Evolutionary conservation across 1,139 yeast species (phyloP).

Genomic region (Wickerhamomyces sp.): DNA sequence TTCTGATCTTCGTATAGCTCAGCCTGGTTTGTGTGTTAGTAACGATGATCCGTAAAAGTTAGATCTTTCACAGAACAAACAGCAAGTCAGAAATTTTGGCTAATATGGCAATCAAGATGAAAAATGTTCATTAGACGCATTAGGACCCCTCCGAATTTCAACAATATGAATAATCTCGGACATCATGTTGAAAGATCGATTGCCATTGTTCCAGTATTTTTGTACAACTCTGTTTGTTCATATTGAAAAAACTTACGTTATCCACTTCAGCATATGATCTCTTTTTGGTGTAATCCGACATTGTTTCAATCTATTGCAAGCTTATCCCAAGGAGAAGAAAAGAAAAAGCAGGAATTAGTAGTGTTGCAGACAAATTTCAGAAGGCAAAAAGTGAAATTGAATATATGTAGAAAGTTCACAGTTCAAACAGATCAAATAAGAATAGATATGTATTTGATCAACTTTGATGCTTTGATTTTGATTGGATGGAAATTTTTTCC

Average conservation of each 20-base stretch:
- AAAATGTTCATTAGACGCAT: too few species aligned
- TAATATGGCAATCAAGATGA: too few species aligned
- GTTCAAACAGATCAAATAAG: background rate
- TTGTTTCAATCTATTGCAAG: background rate
- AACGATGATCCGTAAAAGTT: background rate
- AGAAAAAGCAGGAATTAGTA: background rate
- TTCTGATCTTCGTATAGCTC: constrained; percentile 20
- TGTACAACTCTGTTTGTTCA: background rate
- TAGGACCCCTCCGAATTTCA: too few species aligned
- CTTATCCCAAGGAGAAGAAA: background rate
- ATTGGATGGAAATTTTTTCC: constrained; percentile 1
- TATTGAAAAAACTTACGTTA: constrained; percentile 1
- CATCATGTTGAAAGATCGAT: background rate
- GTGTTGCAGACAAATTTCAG: background rate
- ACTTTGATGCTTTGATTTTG: background rate
- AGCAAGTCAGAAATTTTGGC: background rate
- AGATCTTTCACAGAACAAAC: background rate
- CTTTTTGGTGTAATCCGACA: constrained; percentile 2
- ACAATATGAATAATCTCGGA: too few species aligned
- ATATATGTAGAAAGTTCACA: background rate
- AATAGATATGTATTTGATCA: background rate
- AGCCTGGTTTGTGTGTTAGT: constrained; percentile 1
- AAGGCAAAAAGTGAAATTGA: background rate
- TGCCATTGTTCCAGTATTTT: background rate
- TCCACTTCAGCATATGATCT: constrained; percentile 2